These are phyloP conservation scores for Acer saccharum DNA, from an alignment of 345 rosid species.

Conservation along the genomic window DNA sequence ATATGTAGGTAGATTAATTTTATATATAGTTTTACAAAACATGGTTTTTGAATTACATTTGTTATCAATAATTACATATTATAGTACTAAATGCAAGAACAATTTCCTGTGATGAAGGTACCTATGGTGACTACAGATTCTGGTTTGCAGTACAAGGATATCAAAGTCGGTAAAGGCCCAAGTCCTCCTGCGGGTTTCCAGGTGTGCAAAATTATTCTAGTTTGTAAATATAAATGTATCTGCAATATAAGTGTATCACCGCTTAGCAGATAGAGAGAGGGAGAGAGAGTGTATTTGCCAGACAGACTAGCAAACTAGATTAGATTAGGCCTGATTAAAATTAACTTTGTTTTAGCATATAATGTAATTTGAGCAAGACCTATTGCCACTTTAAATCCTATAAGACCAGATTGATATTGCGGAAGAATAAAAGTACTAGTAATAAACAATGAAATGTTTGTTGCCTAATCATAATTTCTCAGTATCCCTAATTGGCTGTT, in stretches of 20 bases:
- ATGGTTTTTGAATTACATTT: not conserved
- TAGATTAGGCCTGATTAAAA: not conserved
- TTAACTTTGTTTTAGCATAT: not conserved
- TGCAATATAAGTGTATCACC: not conserved
- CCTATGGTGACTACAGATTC: constrained; percentile 89
- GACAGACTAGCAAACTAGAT: not conserved
- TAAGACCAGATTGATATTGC: not conserved
- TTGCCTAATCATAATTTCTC: not conserved
- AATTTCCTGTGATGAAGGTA: constrained; percentile 49
- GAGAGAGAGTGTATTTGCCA: not conserved
- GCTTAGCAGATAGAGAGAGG: not conserved
- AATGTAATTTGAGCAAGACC: not conserved
- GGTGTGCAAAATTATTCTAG: constrained; percentile 39
- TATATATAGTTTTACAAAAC: not conserved
- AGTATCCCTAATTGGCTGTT: not conserved
- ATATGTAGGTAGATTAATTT: not conserved
- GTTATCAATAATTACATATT: not conserved
- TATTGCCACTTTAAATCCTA: not conserved
- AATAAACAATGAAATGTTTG: not conserved
- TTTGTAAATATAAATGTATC: not conserved
- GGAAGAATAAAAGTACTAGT: not conserved
- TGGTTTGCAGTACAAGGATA: constrained; percentile 90
- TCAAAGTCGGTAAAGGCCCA: constrained; percentile 83
- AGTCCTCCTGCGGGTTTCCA: constrained; percentile 90
- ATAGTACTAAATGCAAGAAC: constrained; percentile 2